phyloP scores from a whole-genome alignment of 352 stramenopile species.

The Phytophthora uliginosa region DNA sequence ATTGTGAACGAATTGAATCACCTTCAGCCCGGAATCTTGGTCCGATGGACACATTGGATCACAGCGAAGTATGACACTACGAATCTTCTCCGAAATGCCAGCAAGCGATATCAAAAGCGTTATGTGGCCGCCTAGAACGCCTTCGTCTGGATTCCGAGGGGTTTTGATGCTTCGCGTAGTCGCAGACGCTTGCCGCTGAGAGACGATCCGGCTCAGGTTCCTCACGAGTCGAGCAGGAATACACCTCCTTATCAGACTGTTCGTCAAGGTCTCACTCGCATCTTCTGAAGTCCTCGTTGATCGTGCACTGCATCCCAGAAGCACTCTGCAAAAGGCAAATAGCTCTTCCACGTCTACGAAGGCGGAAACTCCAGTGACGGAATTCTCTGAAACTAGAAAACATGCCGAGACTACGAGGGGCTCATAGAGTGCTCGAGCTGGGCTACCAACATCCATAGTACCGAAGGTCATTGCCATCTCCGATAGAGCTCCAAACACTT shows the following conservation, averaged over 20 bases:
- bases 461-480: slow-evolving; percentile 30
- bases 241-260: slow-evolving; percentile 12
- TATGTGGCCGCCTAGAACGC: slow-evolving; percentile 27
- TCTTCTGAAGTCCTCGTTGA: background rate
- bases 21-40: background rate
- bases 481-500: slow-evolving; percentile 27
- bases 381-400: slow-evolving; percentile 20
- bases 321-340: slow-evolving; percentile 31
- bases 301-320: slow-evolving; percentile 20
- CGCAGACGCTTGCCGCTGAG: slow-evolving; percentile 7
- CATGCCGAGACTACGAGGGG: slow-evolving; percentile 35
- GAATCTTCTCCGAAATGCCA: slow-evolving; percentile 26
- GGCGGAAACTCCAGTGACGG: background rate
- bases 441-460: slow-evolving; percentile 11
- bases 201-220: slow-evolving; percentile 23
- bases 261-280: slow-evolving; percentile 4
- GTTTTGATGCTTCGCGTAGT: background rate
- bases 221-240: slow-evolving; percentile 23
- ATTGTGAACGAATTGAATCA: slow-evolving; percentile 31
- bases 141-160: slow-evolving; percentile 17
- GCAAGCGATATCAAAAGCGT: slow-evolving; percentile 27
- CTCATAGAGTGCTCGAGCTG: slow-evolving; percentile 29
- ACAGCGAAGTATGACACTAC: slow-evolving; percentile 9
- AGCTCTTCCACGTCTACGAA: slow-evolving; percentile 29
- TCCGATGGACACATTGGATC: background rate